Evolutionary conservation across 2,329 filamentous ascomycete species (phyloP), one percentile per base, ranked within the genome.

Genomic region (Lecanoromycetidae sp.): DNA sequence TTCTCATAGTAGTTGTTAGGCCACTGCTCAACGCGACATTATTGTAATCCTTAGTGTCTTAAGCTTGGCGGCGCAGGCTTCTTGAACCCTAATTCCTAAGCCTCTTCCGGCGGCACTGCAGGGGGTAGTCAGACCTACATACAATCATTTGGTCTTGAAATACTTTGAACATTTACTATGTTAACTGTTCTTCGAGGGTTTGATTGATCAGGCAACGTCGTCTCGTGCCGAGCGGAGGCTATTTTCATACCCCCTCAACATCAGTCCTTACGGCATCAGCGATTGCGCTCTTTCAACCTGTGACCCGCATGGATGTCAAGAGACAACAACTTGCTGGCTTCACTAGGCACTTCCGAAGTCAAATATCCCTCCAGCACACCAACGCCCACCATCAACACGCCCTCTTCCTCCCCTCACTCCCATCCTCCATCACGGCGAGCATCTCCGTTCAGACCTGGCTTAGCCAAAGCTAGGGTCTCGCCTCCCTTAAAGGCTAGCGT

Each of bases 261-360:
- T 43, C 27, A 23, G 22, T 32, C 39, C 19, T 15, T 23, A 25
- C 13, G 27, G 12, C 17, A 12, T 6, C 23, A 55, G 54, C 54
- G 43, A 55, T 33, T 54, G 45, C 46, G 54, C 54, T 55, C 35
- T 32, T 26, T 32, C 12, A n/a, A n/a, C 36, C n/a, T 33, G 42
- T 56, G 48, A 52, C 37, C 50, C 54, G 58, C 57, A 58, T 61
- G 58, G 49, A 61, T 61, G 59, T 57, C 56, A 52, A 55, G 48
- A 35, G 55, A 52, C 27, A 49, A 57, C 41, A 55, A 49, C 52
- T 57, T 36, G 45, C 49, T 39, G 49, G 48, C 46, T 47, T 46
- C 40, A 19, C 27, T 42, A 20, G 52, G 39, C 25, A 41, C 25
- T 39, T 19, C 27, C 27, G 49, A 52, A 42, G 39, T 43, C 42